phyloP scores from a whole-genome alignment of 192 early-diverging fungal genomes.

The Coemansia reversa region DNA sequence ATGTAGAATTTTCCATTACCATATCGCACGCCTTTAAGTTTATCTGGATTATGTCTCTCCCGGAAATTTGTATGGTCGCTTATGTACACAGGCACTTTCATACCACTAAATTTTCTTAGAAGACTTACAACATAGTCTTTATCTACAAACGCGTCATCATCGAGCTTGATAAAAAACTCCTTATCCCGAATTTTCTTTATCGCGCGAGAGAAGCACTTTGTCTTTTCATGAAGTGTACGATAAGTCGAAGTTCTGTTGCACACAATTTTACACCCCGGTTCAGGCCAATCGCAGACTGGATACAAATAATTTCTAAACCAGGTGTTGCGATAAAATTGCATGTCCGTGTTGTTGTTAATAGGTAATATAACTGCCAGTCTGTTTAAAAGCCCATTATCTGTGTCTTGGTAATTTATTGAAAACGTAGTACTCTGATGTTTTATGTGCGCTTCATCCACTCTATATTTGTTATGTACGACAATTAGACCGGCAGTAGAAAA shows the following conservation, averaged over 20 bases:
- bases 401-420: no score
- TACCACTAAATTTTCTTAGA: slow-evolving; percentile 17
- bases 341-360: slow-evolving; percentile 50
- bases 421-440: slow-evolving; percentile 4
- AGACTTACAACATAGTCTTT: slow-evolving; percentile 31
- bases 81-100: slow-evolving; percentile 38
- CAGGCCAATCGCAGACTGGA: slow-evolving; percentile 50
- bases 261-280: slow-evolving; percentile 38
- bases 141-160: slow-evolving; percentile 50
- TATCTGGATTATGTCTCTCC: slow-evolving; percentile 13
- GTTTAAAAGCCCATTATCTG: slow-evolving; percentile 12
- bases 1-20: slow-evolving; percentile 55
- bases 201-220: slow-evolving; percentile 35
- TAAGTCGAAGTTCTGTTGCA: slow-evolving; percentile 42
- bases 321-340: slow-evolving; percentile 52
- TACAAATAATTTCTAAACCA: slow-evolving; percentile 45
- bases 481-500: slow-evolving; percentile 11
- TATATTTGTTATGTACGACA: no score
- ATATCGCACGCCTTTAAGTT: slow-evolving; percentile 26
- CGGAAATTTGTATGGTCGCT: slow-evolving; percentile 33
- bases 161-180: slow-evolving; percentile 54
- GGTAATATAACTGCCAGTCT: slow-evolving; percentile 46
- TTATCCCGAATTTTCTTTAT: slow-evolving; percentile 22
- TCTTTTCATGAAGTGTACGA: slow-evolving; percentile 33
- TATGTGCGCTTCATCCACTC: slow-evolving; percentile 1